These are phyloP conservation scores for Erythrobasidium hasegawianum DNA, from an alignment of 1,284 basidiomycete genomes.

Conservation along the genomic window DNA sequence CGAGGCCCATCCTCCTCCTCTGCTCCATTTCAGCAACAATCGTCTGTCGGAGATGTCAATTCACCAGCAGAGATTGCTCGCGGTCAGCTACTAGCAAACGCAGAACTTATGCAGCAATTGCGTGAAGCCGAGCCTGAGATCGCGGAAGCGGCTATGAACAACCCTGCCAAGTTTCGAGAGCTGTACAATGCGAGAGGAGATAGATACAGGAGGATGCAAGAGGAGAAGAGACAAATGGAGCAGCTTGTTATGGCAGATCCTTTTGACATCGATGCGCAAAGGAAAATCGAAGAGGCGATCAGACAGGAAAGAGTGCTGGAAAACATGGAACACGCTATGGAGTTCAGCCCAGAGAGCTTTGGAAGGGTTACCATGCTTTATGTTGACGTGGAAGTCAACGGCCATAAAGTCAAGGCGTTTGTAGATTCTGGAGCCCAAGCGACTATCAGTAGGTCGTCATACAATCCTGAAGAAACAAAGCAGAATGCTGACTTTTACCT, in stretches of 20 bases:
- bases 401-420: constrained; percentile 84
- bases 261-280: constrained; percentile 83
- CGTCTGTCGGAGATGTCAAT: constrained; percentile 45
- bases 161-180: constrained; percentile 69
- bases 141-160: constrained; percentile 63
- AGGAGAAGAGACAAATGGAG: constrained; percentile 41
- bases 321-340: constrained; percentile 85
- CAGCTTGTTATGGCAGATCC: constrained; percentile 63
- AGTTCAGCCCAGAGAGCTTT: constrained; percentile 73
- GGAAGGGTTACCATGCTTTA: constrained; percentile 96
- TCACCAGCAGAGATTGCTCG: constrained; percentile 78
- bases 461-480: too few relatives aligned
- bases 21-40: neutral
- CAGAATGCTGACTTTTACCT: neutral
- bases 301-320: constrained; percentile 83
- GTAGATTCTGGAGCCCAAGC: constrained; percentile 96
- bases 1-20: constrained; percentile 8
- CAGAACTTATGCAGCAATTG: constrained; percentile 69
- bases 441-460: constrained; percentile 74
- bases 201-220: constrained; percentile 32
- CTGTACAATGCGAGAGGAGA: constrained; percentile 49
- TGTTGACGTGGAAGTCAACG: constrained; percentile 79
- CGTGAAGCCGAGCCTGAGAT: constrained; percentile 74
- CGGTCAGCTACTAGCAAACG: constrained; percentile 78
- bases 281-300: constrained; percentile 89